Conservation (phyloP, 495 filamentous ascomycete species). For the Apodospora peruviana region DNA sequence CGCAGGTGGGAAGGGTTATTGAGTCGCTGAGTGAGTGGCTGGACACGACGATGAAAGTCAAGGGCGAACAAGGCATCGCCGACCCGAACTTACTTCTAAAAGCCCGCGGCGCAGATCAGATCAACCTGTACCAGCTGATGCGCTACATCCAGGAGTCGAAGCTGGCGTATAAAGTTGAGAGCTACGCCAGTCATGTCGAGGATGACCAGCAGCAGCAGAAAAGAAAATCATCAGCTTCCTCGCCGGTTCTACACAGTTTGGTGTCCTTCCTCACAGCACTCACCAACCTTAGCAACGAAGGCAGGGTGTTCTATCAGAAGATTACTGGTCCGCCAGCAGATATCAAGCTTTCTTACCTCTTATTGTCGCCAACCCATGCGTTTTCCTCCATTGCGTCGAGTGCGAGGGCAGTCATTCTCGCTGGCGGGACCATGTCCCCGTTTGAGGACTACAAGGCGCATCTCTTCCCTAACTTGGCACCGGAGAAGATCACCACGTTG, state of each 20-base stretch:
- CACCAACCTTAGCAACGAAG: slow-evolving; percentile 84
- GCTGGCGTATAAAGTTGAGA: slow-evolving; percentile 88
- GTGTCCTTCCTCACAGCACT: slow-evolving; percentile 77
- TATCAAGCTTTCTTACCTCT: slow-evolving; percentile 72
- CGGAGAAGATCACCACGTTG: slow-evolving; percentile 64
- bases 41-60: slow-evolving; percentile 35
- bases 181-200: slow-evolving; percentile 63
- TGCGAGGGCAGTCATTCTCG: slow-evolving; percentile 83
- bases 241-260: slow-evolving; percentile 76
- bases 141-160: slow-evolving; percentile 88
- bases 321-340: slow-evolving; percentile 30
- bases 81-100: slow-evolving; percentile 63
- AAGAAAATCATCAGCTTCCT: slow-evolving; percentile 30
- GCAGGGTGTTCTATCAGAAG: slow-evolving; percentile 75
- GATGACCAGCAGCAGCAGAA: slow-evolving; percentile 20
- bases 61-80: slow-evolving; percentile 51
- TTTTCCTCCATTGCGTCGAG: slow-evolving; percentile 85
- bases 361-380: slow-evolving; percentile 89
- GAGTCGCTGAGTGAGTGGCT: slow-evolving; percentile 69
- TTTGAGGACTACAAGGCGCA: slow-evolving; percentile 84
- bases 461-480: slow-evolving; percentile 71
- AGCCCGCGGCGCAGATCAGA: slow-evolving; percentile 87
- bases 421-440: slow-evolving; percentile 96
- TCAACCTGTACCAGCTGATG: slow-evolving; percentile 86
- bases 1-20: slow-evolving; percentile 75